Evolutionary conservation across 768 basidiomycete species (phyloP), one percentile per base, ranked within the genome.

Genomic region (Naganishia onofrii): DNA sequence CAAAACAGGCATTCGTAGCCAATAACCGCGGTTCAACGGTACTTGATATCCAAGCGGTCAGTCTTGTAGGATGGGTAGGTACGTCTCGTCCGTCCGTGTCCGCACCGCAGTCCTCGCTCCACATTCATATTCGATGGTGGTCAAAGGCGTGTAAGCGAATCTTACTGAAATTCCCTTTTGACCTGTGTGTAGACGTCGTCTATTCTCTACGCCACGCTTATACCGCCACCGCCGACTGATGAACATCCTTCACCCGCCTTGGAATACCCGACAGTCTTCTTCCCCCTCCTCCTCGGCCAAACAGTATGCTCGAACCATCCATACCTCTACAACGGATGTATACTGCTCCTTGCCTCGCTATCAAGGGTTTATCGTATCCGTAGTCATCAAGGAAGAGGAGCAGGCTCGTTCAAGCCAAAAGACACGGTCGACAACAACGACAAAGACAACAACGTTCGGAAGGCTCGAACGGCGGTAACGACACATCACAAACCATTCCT

Each of bases 1-100:
- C 85, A 10, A 95, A 95, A 80, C 90, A 92, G 82, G 86, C 86
- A 0, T 95, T 93, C 76, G 89, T 92, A 46, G 87, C 90, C 8
- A 86, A 87, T 46, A 86, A 84, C 80, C 84, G 84, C 0, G 93
- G 93, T 1, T 89, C 89, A 0, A 85, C 87, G 2, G 83, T 93
- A 3, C 77, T 77, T 1, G 87, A 88, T 75, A 83, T 93, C 74
- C 90, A 92, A 76, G 73, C 85, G 57, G 82, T 93, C 31, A 89
- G 87, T n/a, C 72, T 83, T 26, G 86, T 87, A 8, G 86, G 86
- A 5, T 74, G 90, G 79, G 90, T 90, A 73, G 78, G 88, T 83
- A 53, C 26, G 21, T 21, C 54, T 0, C 23, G 26, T 55, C 17
- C 52, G 32, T 26, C 46, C 17, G 13, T 36, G n/a, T n/a, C n/a